These are phyloP conservation scores for Yamadazyma endophytica DNA, from an alignment of 805 yeast species.

Conservation along the genomic window DNA sequence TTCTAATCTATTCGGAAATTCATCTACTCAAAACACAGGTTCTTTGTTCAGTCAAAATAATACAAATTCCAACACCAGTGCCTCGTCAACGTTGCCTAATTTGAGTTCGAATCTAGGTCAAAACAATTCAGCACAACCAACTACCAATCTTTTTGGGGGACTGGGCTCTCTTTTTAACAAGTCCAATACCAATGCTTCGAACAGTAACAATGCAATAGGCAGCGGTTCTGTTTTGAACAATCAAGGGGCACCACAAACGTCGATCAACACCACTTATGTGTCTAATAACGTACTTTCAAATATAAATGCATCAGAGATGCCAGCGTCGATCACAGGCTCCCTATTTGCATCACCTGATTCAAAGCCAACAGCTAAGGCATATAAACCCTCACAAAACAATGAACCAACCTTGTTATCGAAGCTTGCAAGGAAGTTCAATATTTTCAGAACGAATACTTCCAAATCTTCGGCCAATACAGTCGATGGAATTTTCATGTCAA, in stretches of 20 bases:
- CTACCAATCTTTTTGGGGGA: not conserved
- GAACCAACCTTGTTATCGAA: conserved; percentile 6
- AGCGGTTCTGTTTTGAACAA: too few species aligned
- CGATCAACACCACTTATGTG: too few species aligned
- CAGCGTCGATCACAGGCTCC: conserved; percentile 11
- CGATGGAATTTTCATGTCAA: conserved; percentile 9
- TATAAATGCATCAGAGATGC: too few species aligned
- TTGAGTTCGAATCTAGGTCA: not conserved
- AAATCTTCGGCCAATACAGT: conserved; percentile 1
- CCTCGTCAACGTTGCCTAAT: not conserved
- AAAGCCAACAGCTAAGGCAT: not conserved
- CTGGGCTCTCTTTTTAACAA: conserved; percentile 5
- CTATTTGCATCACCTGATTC: conserved; percentile 3
- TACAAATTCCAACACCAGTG: not conserved
- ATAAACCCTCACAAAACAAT: not conserved
- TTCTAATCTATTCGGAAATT: not conserved
- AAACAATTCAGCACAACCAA: not conserved
- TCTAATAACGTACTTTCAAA: too few species aligned
- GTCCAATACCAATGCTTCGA: conserved; percentile 1
- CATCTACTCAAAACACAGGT: not conserved
- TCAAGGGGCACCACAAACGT: too few species aligned
- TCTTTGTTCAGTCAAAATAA: conserved; percentile 16
- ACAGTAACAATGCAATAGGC: too few species aligned
- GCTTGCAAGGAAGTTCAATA: conserved; percentile 9
- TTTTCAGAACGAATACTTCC: conserved; percentile 4